phyloP scores from a whole-genome alignment of 176 grass and related monocot species.

The Oryza officinalis region DNA sequence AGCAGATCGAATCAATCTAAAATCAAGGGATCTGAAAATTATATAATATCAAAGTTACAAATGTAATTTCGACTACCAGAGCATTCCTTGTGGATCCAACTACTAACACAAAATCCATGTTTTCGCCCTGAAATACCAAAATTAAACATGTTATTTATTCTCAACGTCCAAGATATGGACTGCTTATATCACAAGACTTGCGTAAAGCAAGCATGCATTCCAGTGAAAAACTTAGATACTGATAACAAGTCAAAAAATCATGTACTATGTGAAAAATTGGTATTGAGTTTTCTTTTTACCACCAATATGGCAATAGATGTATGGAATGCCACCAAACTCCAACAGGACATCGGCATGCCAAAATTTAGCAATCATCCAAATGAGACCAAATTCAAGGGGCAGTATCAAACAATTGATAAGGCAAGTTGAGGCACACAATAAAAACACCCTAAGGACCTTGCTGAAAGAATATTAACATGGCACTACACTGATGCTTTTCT shows the following conservation, averaged over 20 bases:
- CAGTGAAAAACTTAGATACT: not conserved
- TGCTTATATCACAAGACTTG: not conserved
- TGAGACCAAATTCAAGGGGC: not conserved
- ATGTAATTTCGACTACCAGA: constrained; percentile 9
- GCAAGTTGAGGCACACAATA: not conserved
- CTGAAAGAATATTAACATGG: not conserved
- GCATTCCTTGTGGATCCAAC: constrained; percentile 4
- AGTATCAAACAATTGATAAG: not conserved
- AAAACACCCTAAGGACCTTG: not conserved
- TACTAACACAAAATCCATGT: constrained; percentile 6
- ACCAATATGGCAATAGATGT: not conserved
- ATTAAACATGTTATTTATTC: constrained; percentile 13
- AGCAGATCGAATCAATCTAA: constrained; percentile 4
- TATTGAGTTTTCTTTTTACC: not conserved
- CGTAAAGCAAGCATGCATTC: not conserved
- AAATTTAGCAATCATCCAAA: not conserved
- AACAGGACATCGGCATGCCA: not conserved
- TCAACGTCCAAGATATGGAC: not conserved
- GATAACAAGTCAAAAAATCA: not conserved
- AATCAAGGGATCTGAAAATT: constrained; percentile 25
- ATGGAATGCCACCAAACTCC: not conserved
- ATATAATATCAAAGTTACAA: constrained; percentile 36
- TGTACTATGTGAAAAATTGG: too few species aligned
- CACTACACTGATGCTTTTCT: not conserved
- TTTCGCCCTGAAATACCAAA: constrained; percentile 31